Percentiles rank a stretch among this genome's conserved stretches.
Conservation (phyloP, 345 rosid species). For the Durio zibethinus region DNA sequence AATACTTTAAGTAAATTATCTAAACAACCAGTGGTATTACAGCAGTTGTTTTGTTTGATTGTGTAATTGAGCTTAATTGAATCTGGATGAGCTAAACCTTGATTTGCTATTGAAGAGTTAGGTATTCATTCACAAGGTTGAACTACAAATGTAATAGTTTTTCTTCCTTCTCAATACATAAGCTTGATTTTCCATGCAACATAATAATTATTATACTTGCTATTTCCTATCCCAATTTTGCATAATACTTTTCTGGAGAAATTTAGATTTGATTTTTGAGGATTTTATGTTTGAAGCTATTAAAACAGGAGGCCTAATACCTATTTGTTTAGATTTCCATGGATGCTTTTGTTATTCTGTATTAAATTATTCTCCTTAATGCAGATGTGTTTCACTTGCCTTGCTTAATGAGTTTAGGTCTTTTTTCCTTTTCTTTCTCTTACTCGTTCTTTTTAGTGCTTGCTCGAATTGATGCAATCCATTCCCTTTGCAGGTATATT, state of each 20-base stretch:
- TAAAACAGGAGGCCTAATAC: neutral
- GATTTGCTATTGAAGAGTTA: neutral
- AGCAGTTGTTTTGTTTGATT: neutral
- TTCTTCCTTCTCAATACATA: neutral
- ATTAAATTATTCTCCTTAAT: neutral
- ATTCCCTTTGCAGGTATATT: constrained; percentile 58
- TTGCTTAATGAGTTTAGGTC: neutral
- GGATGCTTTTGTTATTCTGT: neutral
- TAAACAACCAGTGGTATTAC: neutral
- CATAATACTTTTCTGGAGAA: neutral
- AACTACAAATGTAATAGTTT: neutral
- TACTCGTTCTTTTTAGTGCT: neutral
- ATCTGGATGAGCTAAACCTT: neutral
- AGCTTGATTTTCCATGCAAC: neutral
- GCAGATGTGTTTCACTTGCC: neutral
- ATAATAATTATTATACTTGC: neutral
- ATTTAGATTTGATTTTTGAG: neutral
- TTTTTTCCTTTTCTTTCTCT: neutral
- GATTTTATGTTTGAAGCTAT: constrained; percentile 3
- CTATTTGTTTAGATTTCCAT: neutral
- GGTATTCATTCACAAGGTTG: neutral
- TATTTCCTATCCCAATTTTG: neutral
- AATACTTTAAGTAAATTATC: neutral
- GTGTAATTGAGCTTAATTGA: neutral
- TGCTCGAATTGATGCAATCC: constrained; percentile 5